Evolutionary conservation across 1,139 yeast genomes (phyloP).

Genomic region (Kluyveromyces sp.): DNA sequence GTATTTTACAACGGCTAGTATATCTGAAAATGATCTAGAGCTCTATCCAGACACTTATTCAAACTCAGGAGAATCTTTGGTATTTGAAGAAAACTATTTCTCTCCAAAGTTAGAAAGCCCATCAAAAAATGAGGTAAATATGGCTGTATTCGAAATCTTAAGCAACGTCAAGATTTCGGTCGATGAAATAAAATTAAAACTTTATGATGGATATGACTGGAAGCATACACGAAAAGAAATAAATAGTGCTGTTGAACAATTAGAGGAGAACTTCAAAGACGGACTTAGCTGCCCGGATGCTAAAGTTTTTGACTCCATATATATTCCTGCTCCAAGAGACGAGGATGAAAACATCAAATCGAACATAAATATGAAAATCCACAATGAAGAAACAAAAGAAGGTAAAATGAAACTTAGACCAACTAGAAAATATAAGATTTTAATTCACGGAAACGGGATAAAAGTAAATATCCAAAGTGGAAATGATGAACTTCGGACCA

Average conservation of each 20-base stretch:
- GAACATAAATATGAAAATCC: slow-evolving; percentile 19
- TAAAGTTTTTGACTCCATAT: slow-evolving; percentile 26
- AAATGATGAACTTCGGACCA: slow-evolving; percentile 41
- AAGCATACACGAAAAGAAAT: slow-evolving; percentile 63
- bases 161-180: not conserved
- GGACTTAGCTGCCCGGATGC: slow-evolving; percentile 18
- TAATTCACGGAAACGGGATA: slow-evolving; percentile 48
- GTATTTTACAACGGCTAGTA: slow-evolving; percentile 13
- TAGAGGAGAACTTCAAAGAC: slow-evolving; percentile 16
- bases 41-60: not conserved
- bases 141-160: not conserved
- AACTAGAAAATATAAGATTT: slow-evolving; percentile 55
- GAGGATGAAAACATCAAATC: slow-evolving; percentile 11
- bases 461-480: slow-evolving; percentile 41
- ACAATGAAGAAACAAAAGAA: slow-evolving; percentile 14
- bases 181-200: slow-evolving; percentile 40
- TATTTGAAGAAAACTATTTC: not conserved
- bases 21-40: slow-evolving; percentile 16
- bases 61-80: slow-evolving; percentile 1
- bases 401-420: slow-evolving; percentile 53
- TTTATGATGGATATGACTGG: slow-evolving; percentile 95
- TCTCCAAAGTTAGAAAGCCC: not conserved
- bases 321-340: slow-evolving; percentile 14
- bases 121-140: not conserved
- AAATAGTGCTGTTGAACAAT: slow-evolving; percentile 44